These are phyloP conservation scores for Hemisphaericaspora xylanilytica DNA, from an alignment of 1,139 yeast genomes.

Conservation along the genomic window DNA sequence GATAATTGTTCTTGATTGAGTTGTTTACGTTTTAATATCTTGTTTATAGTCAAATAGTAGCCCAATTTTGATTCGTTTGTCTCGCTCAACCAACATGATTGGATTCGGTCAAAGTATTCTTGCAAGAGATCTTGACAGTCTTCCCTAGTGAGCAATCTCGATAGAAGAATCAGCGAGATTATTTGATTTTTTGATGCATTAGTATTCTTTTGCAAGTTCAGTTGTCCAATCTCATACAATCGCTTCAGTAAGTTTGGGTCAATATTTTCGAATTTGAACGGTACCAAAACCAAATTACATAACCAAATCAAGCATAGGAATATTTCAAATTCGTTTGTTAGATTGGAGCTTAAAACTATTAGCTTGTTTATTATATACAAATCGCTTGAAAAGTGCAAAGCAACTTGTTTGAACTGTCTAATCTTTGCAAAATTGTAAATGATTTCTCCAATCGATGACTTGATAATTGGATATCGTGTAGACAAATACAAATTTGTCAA, in stretches of 20 bases:
- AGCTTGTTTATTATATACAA: conserved; percentile 47
- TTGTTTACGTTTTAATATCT: conserved; percentile 29
- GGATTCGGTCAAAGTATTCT: conserved; percentile 18
- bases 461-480: conserved; percentile 1
- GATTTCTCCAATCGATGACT: conserved; percentile 23
- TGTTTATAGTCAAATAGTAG: conserved; percentile 38
- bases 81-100: conserved; percentile 17
- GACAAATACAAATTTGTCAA: conserved; percentile 30
- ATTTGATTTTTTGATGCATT: conserved; percentile 33
- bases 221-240: conserved; percentile 33
- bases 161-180: conserved; percentile 34
- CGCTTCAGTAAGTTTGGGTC: conserved; percentile 29
- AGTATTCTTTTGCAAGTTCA: conserved; percentile 22
- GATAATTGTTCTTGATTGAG: conserved; percentile 11
- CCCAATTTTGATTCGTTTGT: conserved; percentile 28
- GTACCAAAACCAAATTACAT: conserved; percentile 63
- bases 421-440: conserved; percentile 64
- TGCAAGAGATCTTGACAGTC: conserved; percentile 23
- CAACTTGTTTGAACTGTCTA: conserved; percentile 60
- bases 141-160: conserved; percentile 35
- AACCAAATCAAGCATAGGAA: conserved; percentile 73
- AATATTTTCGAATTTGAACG: conserved; percentile 57
- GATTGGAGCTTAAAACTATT: conserved; percentile 19
- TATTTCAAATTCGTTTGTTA: conserved; percentile 50
- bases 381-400: conserved; percentile 60